Percentiles rank a stretch among this genome's conserved stretches.
These are phyloP conservation scores for Eutrema salsugineum DNA, from an alignment of 441 rosid genomes.

Conservation along the genomic window DNA sequence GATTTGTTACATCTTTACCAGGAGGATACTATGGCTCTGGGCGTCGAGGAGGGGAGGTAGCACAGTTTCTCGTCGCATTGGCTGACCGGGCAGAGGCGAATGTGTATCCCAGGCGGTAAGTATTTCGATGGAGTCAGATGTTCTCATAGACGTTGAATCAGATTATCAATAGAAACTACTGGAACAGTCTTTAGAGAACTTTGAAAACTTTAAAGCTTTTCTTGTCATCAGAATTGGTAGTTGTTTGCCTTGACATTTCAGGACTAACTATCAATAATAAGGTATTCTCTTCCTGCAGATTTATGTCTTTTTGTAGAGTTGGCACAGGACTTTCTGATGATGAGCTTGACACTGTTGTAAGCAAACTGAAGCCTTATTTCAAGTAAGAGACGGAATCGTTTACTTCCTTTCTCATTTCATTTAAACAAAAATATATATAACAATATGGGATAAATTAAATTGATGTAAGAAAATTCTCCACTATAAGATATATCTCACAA, in stretches of 20 bases:
- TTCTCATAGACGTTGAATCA: neutral
- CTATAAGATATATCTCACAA: neutral
- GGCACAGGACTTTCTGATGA: constrained; percentile 93
- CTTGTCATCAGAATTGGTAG: neutral
- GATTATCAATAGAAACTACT: neutral
- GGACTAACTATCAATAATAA: neutral
- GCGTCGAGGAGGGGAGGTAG: constrained; percentile 98
- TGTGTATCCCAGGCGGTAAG: constrained; percentile 77
- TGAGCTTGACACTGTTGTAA: constrained; percentile 76
- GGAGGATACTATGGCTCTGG: constrained; percentile 99
- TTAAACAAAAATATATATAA: neutral
- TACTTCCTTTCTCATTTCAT: neutral
- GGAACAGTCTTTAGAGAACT: neutral
- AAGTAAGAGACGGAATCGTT: constrained; percentile 46
- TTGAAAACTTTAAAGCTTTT: neutral
- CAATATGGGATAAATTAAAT: neutral
- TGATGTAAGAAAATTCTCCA: neutral
- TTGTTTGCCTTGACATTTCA: neutral
- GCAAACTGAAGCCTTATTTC: constrained; percentile 90
- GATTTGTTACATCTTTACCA: constrained; percentile 26
- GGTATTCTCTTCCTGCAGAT: constrained; percentile 52
- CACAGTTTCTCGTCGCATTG: constrained; percentile 92
- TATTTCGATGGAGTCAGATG: neutral
- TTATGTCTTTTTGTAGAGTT: constrained; percentile 94
- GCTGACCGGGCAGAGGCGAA: constrained; percentile 68